Evolutionary conservation across 495 filamentous ascomycete species (phyloP), one percentile per base, ranked within the genome.

Genomic region (Podospora appendiculata): DNA sequence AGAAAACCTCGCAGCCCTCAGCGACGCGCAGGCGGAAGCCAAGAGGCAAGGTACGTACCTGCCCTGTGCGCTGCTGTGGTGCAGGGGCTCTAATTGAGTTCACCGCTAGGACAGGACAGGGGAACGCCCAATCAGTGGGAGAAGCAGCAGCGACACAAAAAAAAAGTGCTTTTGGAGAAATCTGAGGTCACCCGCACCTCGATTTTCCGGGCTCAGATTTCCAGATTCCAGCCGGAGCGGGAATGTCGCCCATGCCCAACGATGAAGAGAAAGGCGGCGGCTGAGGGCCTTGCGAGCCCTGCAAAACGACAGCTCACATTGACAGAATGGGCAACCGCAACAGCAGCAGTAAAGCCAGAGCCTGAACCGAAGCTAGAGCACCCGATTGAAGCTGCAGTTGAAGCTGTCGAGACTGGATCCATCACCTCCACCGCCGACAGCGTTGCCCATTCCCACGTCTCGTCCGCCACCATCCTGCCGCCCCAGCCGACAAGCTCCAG

Each of bases 261-360:
- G 12, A 69, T 65, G 59, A 70, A 70, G 53, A 52, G 68, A 53
- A 57, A 57, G 40, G 59, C 59, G 0, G 8, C 12, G 9, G 56
- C 61, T 12, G 58, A 60, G 18, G 55, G 34, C 13, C 47, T 42
- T 32, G 12, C 32, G 16, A 39, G 45, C 41, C 47, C 17, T 0
- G 17, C 48, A 3, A 58, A 60, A 45, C 58, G 47, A 51, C 45
- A 11, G 36, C 36, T 38, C 36, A 13, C 25, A 2, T 25, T 25
- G 25, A 5, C 32, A 32, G 51, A 12, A 14, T 16, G 34, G 47
- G n/a, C 47, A 36, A 19, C 14, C 6, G 32, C 34, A 39, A 16
- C 25, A 25, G 25, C 25, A 25, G 5, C 25, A 25, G 25, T 10
- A 19, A 7, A 38, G 10, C 25, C 25, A 25, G 36, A 33, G 39